phyloP scores from a whole-genome alignment of 805 yeast species.

The Cyberlindnera misumaiensis region DNA sequence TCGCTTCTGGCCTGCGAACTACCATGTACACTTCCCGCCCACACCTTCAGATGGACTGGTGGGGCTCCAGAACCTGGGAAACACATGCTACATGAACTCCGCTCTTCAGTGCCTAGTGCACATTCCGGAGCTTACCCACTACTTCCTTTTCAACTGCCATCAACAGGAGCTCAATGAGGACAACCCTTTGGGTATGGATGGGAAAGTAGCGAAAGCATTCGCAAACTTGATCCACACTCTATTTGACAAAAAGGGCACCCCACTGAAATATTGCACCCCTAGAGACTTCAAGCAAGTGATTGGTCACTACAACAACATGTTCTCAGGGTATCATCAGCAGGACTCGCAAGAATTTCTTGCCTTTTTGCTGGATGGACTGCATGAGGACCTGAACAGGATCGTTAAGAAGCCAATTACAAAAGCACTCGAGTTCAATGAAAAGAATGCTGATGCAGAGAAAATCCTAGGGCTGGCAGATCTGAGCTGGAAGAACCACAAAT shows the following conservation, averaged over 20 bases:
- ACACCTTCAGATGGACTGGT: constrained; percentile 41
- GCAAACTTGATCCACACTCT: constrained; percentile 58
- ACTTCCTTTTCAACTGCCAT: constrained; percentile 59
- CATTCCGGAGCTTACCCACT: constrained; percentile 73
- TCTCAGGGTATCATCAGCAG: constrained; percentile 79
- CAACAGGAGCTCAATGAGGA: constrained; percentile 59
- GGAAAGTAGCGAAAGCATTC: constrained; percentile 74
- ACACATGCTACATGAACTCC: constrained; percentile 92
- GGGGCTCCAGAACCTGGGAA: constrained; percentile 73
- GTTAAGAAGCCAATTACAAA: constrained; percentile 78
- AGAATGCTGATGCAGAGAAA: constrained; percentile 46
- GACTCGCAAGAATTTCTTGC: constrained; percentile 92
- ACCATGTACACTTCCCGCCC: constrained; percentile 25
- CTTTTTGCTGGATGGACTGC: constrained; percentile 80
- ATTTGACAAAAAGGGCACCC: constrained; percentile 29
- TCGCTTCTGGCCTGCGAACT: constrained; percentile 33
- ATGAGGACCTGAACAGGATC: constrained; percentile 86
- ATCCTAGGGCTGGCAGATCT: constrained; percentile 58
- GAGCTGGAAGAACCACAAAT: constrained; percentile 76
- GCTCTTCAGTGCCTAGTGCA: constrained; percentile 87
- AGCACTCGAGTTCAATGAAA: constrained; percentile 74
- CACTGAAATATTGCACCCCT: constrained; percentile 35
- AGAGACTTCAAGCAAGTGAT: constrained; percentile 70
- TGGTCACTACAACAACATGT: constrained; percentile 73
- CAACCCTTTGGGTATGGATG: constrained; percentile 84